Evolutionary conservation across 441 rosid species (phyloP), one percentile per base, ranked within the genome.

Genomic region (Populus hybrid): DNA sequence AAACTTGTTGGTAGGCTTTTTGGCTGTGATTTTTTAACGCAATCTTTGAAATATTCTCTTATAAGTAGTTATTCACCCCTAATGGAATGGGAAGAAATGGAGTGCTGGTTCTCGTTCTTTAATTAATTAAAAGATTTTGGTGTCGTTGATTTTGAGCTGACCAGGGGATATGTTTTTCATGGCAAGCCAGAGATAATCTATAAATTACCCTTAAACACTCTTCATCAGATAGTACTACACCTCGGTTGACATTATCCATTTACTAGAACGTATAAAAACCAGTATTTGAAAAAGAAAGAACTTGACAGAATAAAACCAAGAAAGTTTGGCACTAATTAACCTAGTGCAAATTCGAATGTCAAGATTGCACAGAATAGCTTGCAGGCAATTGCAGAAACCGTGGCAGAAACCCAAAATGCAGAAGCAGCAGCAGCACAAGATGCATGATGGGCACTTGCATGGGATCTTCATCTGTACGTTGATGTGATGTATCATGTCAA

Each of bases 331-430:
- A 78, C 85, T 59, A 33, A 87, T 29, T 29, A 29, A 29, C 87
- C 84, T 31, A 79, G 21, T n/a, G 83, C 82, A 14, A 82, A 84
- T 53, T 84, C 28, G 35, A 77, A 74, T 3, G 76, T 63, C n/a
- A 78, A 71, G 81, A 83, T 16, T 20, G 80, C 80, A 16, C 71
- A 78, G 35, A 78, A 68, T 74, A 85, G 70, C 28, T 70, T 71
- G 64, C 78, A 56, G 59, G 77, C 12, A 36, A 80, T 14, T 29
- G 83, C 75, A 42, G 81, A 64, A 64, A 69, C 69, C 74, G 29
- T 28, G 29, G 29, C 29, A 28, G 29, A 28, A 28, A 28, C 29
- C 29, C 76, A 29, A 2, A 65, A 40, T 45, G 66, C 65, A 11
- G 72, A 10, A 61, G 56, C 28, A 23, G 78, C 70, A 38, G 64